Evolutionary conservation across 140 eudicot genomes (phyloP).

Genomic region (Senecio squalidus): DNA sequence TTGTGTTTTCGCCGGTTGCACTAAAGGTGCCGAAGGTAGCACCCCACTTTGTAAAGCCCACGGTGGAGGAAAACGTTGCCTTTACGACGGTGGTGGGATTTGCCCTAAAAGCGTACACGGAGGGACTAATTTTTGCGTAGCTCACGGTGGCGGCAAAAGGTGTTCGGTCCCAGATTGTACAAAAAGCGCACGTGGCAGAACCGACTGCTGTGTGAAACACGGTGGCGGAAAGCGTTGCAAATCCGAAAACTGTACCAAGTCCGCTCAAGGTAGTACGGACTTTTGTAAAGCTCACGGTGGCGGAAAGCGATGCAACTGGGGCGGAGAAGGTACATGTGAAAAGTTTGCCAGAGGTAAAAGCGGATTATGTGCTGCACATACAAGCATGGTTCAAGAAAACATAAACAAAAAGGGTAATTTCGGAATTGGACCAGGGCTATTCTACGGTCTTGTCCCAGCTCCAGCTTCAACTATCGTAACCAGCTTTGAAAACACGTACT

Average conservation of each 20-base stretch:
- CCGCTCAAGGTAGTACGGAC: conserved; percentile 99
- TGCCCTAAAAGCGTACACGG: too few relatives aligned
- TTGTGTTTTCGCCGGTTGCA: too few relatives aligned
- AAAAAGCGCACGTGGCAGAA: conserved; percentile 90
- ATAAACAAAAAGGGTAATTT: conserved; percentile 29
- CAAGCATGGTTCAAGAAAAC: conserved; percentile 53
- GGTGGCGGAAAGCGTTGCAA: conserved; percentile 94
- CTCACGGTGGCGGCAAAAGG: conserved; percentile 93
- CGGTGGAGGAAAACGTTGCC: conserved; percentile 87
- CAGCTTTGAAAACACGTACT: conserved; percentile 43
- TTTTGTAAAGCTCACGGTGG: too few relatives aligned
- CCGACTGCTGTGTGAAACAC: conserved; percentile 87
- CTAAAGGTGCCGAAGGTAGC: too few relatives aligned
- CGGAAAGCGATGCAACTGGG: conserved; percentile 88
- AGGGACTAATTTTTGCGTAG: too few relatives aligned
- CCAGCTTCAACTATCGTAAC: conserved; percentile 30
- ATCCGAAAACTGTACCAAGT: conserved; percentile 63
- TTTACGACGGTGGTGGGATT: conserved; percentile 91
- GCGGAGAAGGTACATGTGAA: conserved; percentile 76
- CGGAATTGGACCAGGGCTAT: conserved; percentile 70
- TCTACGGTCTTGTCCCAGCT: conserved; percentile 62
- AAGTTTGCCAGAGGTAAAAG: conserved; percentile 90
- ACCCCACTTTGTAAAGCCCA: conserved; percentile 95
- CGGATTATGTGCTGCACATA: conserved; percentile 86
- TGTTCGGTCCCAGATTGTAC: conserved; percentile 75